Conservation (phyloP, 2,329 filamentous ascomycete genomes). For the Ceratocystis alfenasii region DNA sequence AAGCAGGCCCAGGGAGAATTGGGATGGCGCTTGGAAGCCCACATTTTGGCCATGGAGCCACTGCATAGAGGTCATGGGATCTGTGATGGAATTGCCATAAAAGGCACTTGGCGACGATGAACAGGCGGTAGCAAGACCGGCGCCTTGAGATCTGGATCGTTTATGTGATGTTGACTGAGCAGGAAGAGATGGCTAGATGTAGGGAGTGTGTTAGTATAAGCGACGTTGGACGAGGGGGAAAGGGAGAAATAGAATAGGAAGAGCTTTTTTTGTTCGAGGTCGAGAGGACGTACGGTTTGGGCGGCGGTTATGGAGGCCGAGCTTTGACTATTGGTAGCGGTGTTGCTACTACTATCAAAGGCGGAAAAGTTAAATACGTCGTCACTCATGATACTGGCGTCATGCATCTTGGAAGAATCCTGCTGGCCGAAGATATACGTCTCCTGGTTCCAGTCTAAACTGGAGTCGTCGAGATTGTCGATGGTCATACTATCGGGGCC, state of each 20-base stretch:
- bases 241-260: not conserved
- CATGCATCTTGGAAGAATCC: conserved; percentile 15
- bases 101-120: conserved; percentile 15
- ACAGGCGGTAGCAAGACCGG: conserved; percentile 11
- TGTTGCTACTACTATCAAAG: conserved; percentile 17
- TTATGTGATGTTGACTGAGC: conserved; percentile 20
- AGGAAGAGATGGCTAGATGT: conserved; percentile 14
- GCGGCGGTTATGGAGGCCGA: conserved; percentile 9
- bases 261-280: not conserved
- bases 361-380: conserved; percentile 22
- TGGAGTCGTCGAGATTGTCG: conserved; percentile 17
- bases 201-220: conserved; percentile 8
- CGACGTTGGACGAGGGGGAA: not conserved
- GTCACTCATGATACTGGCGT: conserved; percentile 19
- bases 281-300: conserved; percentile 17
- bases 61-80: conserved; percentile 13
- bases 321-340: not conserved
- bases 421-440: conserved; percentile 19
- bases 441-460: conserved; percentile 15
- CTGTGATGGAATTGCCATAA: conserved; percentile 13
- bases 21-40: conserved; percentile 12
- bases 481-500: conserved; percentile 16
- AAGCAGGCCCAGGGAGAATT: conserved; percentile 18
- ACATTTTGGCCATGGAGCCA: conserved; percentile 19
- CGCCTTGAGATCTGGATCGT: conserved; percentile 18